These are phyloP conservation scores for Sporobolomyces phaffii DNA, from an alignment of 768 basidiomycete species.

Conservation along the genomic window DNA sequence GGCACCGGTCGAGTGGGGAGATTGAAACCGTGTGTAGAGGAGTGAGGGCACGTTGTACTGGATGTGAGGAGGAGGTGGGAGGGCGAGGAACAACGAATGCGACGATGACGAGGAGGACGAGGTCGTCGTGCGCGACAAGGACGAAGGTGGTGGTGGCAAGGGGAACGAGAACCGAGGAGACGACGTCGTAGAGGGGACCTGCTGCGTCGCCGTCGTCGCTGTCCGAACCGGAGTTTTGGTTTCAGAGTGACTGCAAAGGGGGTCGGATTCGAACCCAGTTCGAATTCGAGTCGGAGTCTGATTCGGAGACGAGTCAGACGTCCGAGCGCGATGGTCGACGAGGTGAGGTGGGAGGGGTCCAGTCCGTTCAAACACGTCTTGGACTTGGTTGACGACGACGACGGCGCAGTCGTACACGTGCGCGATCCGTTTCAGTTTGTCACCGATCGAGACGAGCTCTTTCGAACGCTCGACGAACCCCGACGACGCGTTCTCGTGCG, in stretches of 20 bases:
- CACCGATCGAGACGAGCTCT: constrained; percentile 62
- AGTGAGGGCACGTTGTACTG: constrained; percentile 14
- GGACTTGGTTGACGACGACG: constrained; percentile 81
- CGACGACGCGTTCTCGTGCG: constrained; percentile 56
- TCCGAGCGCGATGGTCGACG: neutral
- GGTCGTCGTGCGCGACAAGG: neutral
- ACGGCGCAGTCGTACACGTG: constrained; percentile 61
- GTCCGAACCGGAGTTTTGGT: too few species aligned
- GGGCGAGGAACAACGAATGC: neutral
- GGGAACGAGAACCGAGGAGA: neutral
- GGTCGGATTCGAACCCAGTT: too few species aligned
- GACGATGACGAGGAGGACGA: constrained; percentile 8
- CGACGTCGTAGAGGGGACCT: neutral
- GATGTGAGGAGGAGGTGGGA: constrained; percentile 21
- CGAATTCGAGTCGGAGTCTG: neutral
- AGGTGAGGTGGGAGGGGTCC: constrained; percentile 13
- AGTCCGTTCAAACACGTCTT: constrained; percentile 59
- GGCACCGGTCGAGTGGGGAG: constrained; percentile 15
- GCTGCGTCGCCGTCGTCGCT: too few species aligned
- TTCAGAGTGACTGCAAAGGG: too few species aligned
- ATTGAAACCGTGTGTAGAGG: constrained; percentile 27
- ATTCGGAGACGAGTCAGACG: neutral
- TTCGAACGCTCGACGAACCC: constrained; percentile 69
- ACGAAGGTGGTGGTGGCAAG: neutral
- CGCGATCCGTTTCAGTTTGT: constrained; percentile 66